These are phyloP conservation scores for Adansonia grandidieri DNA, from an alignment of 441 rosid species.

Conservation along the genomic window DNA sequence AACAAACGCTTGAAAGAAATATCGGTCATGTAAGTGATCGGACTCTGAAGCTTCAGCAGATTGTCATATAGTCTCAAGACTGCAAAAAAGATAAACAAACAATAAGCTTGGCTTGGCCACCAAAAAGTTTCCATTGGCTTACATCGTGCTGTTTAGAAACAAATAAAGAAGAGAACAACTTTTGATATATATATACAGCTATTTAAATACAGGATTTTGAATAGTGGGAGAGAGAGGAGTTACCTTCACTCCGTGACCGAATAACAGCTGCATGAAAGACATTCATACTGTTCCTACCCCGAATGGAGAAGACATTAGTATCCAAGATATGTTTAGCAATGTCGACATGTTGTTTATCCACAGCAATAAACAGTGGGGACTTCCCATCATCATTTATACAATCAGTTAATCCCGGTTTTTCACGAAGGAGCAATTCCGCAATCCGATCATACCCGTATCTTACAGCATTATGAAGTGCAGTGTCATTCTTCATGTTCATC, in stretches of 20 bases:
- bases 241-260: constrained; percentile 17
- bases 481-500: neutral
- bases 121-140: neutral
- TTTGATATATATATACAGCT: too few species aligned
- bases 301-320: neutral
- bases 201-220: too few species aligned
- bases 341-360: neutral
- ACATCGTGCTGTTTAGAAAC: neutral
- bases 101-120: neutral
- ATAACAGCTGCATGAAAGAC: neutral
- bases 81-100: neutral
- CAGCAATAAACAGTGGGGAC: constrained; percentile 14
- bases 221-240: neutral
- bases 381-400: neutral
- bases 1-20: neutral
- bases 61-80: neutral
- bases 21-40: neutral
- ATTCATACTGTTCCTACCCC: neutral
- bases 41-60: neutral
- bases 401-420: neutral
- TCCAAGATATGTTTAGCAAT: constrained; percentile 5
- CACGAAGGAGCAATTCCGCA: neutral
- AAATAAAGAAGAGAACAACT: neutral
- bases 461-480: constrained; percentile 20
- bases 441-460: neutral